Conservation (phyloP, 768 basidiomycete species). For the Kwoniella pini region DNA sequence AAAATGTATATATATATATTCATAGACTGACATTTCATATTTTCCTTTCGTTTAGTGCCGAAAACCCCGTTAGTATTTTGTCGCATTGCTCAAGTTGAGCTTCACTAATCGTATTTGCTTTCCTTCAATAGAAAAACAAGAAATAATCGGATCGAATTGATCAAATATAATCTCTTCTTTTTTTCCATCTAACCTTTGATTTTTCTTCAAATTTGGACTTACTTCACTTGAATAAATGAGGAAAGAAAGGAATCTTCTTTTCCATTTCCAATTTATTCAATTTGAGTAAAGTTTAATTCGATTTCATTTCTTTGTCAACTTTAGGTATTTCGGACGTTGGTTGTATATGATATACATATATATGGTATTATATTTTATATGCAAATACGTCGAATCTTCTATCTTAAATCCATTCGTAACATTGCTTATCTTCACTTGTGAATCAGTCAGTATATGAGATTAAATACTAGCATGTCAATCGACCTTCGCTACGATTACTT, state of each 20-base stretch:
- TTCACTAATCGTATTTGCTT: background rate
- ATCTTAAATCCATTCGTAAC: too few relatives aligned
- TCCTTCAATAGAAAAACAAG: constrained; percentile 38
- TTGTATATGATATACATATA: constrained; percentile 8
- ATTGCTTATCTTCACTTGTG: too few relatives aligned
- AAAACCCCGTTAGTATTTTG: constrained; percentile 45
- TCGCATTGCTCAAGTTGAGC: background rate
- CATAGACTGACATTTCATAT: constrained; percentile 10
- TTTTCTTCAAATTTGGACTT: too few relatives aligned
- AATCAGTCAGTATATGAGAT: too few relatives aligned
- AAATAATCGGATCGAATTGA: constrained; percentile 33
- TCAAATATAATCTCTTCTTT: background rate
- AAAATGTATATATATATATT: background rate
- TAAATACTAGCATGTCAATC: too few relatives aligned
- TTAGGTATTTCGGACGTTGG: background rate
- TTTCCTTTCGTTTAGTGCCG: constrained; percentile 29
- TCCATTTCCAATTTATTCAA: background rate
- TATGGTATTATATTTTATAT: constrained; percentile 2
- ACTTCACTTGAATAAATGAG: too few relatives aligned
- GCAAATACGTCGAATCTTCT: background rate
- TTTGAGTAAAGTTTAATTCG: background rate
- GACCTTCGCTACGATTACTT: too few relatives aligned
- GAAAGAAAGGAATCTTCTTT: too few relatives aligned
- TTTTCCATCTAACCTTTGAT: background rate
- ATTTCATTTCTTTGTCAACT: background rate